A percentile compares a stretch with the other conserved stretches of the same genome.
phyloP scores from a whole-genome alignment of 345 rosid species.

The Draba incana region DNA sequence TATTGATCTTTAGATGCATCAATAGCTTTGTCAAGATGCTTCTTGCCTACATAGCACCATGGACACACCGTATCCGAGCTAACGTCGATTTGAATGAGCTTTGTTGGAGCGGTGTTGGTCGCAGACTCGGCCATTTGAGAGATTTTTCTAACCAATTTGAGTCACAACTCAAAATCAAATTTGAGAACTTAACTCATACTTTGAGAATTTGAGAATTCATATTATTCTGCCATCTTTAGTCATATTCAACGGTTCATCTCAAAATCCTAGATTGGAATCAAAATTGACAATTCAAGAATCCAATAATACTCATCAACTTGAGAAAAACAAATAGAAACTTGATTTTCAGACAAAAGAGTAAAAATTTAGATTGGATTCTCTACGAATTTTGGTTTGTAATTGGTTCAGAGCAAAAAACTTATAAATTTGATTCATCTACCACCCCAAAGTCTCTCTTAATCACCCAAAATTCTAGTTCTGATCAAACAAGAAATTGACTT shows the following conservation, averaged over 20 bases:
- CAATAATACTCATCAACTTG: not conserved
- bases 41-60: conserved; percentile 88
- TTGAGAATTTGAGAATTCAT: too few species aligned
- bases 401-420: not conserved
- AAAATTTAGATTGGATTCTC: not conserved
- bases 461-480: too few species aligned
- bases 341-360: not conserved
- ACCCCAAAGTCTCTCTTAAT: too few species aligned
- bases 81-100: conserved; percentile 62
- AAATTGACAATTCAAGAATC: conserved; percentile 3
- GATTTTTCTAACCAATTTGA: not conserved
- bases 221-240: not conserved
- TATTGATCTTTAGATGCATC: conserved; percentile 63
- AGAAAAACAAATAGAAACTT: not conserved
- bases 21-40: conserved; percentile 77
- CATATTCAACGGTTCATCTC: too few species aligned
- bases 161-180: conserved; percentile 15
- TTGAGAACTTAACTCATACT: conserved; percentile 7
- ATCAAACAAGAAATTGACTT: not conserved
- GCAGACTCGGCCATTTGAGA: conserved; percentile 52
- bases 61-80: conserved; percentile 89
- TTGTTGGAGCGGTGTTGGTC: conserved; percentile 51
- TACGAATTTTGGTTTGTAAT: not conserved
- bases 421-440: not conserved
- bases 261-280: too few species aligned